Evolutionary conservation across 306 rosid genomes (phyloP), one percentile per base, ranked within the genome.

Genomic region (Ammopiptanthus mongolicus): DNA sequence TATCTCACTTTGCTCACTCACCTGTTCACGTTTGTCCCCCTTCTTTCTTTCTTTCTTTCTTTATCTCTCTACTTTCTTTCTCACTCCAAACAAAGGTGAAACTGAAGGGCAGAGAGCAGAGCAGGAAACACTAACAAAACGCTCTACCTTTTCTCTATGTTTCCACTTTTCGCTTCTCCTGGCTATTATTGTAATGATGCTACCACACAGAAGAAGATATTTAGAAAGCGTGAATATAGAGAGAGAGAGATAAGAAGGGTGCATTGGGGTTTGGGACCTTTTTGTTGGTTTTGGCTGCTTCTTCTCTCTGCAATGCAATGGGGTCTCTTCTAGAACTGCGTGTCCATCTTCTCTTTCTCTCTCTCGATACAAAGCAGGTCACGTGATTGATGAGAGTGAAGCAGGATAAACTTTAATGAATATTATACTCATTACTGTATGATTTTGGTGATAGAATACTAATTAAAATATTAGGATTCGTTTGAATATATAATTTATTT

Each of bases 381-480:
- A 89, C 96, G 97, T 89, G 96, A 88, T 72, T 25, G 77, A 67
- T 52, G 72, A 70, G 82, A 78, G 80, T 74, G 71, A 65, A 70
- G 53, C 2, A 36, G 41, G 1, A 36, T 25, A 25, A 25, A 1
- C 28, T 25, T 25, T 25, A 25, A 25, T 25, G 3, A 25, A 25
- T 25, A 25, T 25, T 25, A 25, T 25, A 25, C 3, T 25, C 28
- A n/a, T n/a, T n/a, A n/a, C n/a, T n/a, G n/a, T n/a, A n/a, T n/a
- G n/a, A n/a, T n/a, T n/a, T n/a, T n/a, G n/a, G n/a, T n/a, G n/a
- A n/a, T n/a, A n/a, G n/a, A n/a, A n/a, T n/a, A n/a, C n/a, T n/a
- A n/a, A n/a, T n/a, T n/a, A n/a, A n/a, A n/a, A n/a, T n/a, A n/a
- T n/a, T n/a, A n/a, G n/a, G n/a, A n/a, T n/a, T n/a, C n/a, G n/a